These are phyloP conservation scores for Pythium pyrilobum DNA, from an alignment of 352 stramenopile species.

Conservation along the genomic window DNA sequence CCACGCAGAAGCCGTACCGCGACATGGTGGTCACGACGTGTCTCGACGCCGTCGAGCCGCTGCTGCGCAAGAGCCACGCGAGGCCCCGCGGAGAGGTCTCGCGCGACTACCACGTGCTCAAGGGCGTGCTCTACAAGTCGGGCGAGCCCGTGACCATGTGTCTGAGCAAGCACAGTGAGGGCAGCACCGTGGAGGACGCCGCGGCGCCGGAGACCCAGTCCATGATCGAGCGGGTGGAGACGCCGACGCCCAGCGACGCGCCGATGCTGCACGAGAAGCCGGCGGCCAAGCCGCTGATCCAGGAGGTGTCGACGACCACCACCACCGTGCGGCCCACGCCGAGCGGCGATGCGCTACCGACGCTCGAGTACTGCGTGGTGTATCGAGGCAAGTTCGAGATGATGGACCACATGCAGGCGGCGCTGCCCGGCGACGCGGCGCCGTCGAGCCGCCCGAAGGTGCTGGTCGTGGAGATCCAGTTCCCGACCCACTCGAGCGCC, in stretches of 20 bases:
- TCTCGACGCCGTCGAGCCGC: conserved; percentile 76
- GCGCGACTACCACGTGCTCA: conserved; percentile 73
- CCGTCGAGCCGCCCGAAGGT: conserved; percentile 39
- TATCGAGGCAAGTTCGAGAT: conserved; percentile 70
- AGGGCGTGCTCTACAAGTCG: conserved; percentile 86
- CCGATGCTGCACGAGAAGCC: background rate
- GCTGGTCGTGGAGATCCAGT: conserved; percentile 56
- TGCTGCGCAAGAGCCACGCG: conserved; percentile 37
- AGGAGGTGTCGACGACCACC: conserved; percentile 16
- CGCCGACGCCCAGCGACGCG: background rate
- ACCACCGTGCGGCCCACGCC: background rate
- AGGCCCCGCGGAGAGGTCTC: conserved; percentile 20
- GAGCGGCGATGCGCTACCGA: conserved; percentile 14
- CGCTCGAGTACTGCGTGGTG: conserved; percentile 54
- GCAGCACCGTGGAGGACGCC: conserved; percentile 1
- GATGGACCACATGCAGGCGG: conserved; percentile 67
- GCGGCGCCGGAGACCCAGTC: background rate
- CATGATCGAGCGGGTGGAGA: background rate
- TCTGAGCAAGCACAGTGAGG: conserved; percentile 27
- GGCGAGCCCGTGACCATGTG: conserved; percentile 74
- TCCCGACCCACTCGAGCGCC: conserved; percentile 50
- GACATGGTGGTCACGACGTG: conserved; percentile 86
- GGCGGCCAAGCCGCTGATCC: conserved; percentile 1
- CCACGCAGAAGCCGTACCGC: conserved; percentile 49
- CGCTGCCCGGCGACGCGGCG: conserved; percentile 19